Evolutionary conservation across 257 asterid species (phyloP).

Genomic region (Capsicum baccatum): DNA sequence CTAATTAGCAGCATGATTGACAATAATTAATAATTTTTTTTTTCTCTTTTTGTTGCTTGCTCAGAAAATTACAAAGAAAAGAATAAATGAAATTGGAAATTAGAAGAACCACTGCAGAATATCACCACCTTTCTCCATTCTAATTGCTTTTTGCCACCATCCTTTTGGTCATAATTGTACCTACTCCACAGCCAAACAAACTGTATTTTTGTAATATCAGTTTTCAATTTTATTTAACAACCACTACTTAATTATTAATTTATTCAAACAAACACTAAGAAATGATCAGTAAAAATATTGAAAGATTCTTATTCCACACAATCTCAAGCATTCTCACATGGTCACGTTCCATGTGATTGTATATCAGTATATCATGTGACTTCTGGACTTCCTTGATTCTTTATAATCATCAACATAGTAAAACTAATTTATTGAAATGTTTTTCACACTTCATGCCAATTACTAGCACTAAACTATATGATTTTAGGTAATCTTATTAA

Average conservation of each 20-base stretch:
- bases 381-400: background rate
- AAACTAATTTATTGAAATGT: background rate
- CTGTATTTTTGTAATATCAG: conserved; percentile 53
- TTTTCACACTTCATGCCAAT: background rate
- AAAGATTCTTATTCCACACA: background rate
- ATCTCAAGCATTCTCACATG: conserved; percentile 16
- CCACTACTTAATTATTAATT: background rate
- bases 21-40: background rate
- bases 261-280: background rate
- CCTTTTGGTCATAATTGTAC: conserved; percentile 38
- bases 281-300: background rate
- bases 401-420: conserved; percentile 9
- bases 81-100: conserved; percentile 33
- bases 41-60: background rate
- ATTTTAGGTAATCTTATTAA: too few species aligned
- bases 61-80: conserved; percentile 25
- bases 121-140: conserved; percentile 33
- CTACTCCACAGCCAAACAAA: conserved; percentile 85
- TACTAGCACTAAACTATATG: background rate
- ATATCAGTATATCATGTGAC: background rate
- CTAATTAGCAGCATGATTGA: conserved; percentile 44
- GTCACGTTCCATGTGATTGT: conserved; percentile 24
- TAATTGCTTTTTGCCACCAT: conserved; percentile 37
- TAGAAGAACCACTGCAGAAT: conserved; percentile 59
- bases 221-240: conserved; percentile 24